Conservation (phyloP, 2,329 filamentous ascomycete species). For the Aureobasidium sp. region DNA sequence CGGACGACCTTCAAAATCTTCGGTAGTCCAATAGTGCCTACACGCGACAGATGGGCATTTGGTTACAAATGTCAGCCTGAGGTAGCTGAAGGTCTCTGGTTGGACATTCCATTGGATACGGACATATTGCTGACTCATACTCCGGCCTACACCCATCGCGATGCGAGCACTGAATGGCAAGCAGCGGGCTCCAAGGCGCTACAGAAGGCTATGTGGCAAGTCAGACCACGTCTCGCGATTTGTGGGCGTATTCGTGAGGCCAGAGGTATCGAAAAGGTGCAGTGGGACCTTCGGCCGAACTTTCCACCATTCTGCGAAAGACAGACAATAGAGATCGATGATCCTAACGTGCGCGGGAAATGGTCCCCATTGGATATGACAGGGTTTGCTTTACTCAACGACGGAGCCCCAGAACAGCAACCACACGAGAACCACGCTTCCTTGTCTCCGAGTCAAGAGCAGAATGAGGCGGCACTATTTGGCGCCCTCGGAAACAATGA, state of each 20-base stretch:
- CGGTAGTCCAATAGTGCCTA: conserved; percentile 58
- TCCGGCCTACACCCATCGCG: conserved; percentile 52
- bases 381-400: neutral
- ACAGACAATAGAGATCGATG: conserved; percentile 40
- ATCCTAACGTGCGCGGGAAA: conserved; percentile 39
- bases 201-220: conserved; percentile 46
- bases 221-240: conserved; percentile 55
- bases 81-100: conserved; percentile 45
- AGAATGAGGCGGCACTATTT: neutral
- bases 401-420: conserved; percentile 15
- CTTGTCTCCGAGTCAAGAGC: neutral
- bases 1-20: conserved; percentile 57
- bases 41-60: conserved; percentile 55
- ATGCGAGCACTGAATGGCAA: conserved; percentile 32
- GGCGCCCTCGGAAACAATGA: neutral
- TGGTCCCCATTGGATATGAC: neutral
- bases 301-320: conserved; percentile 29
- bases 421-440: neutral
- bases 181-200: conserved; percentile 54
- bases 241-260: conserved; percentile 66
- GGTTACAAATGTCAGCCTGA: conserved; percentile 41
- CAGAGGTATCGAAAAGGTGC: conserved; percentile 53
- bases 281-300: conserved; percentile 40
- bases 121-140: conserved; percentile 66
- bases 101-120: conserved; percentile 48